phyloP scores from a whole-genome alignment of 352 stramenopile genomes.

The Phytopythium aichiense region DNA sequence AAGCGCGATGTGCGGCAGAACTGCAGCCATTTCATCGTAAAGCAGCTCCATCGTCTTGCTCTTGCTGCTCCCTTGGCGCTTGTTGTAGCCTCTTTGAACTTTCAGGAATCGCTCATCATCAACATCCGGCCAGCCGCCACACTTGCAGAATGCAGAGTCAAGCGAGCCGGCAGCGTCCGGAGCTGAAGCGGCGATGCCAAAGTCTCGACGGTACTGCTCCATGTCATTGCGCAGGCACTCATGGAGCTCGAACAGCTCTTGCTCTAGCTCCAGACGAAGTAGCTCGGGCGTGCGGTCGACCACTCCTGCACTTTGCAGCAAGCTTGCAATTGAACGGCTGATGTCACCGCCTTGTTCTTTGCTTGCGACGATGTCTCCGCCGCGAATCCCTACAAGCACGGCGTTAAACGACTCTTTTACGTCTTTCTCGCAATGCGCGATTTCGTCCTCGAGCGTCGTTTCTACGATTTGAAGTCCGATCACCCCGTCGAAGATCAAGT shows the following conservation, averaged over 20 bases:
- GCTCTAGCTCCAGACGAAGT: conserved; percentile 36
- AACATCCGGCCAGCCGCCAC: conserved; percentile 33
- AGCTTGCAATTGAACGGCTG: conserved; percentile 2
- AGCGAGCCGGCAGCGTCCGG: conserved; percentile 26
- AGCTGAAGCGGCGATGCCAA: conserved; percentile 25
- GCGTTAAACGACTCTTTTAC: conserved; percentile 24
- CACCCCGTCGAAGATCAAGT: conserved; percentile 66
- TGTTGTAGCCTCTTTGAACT: conserved; percentile 44
- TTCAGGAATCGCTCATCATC: conserved; percentile 65
- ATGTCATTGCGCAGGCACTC: conserved; percentile 26
- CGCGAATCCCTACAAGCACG: conserved; percentile 17
- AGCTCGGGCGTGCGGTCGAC: conserved; percentile 33
- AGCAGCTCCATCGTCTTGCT: conserved; percentile 48
- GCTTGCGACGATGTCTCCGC: no score
- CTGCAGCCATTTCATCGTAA: conserved; percentile 50
- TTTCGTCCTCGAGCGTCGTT: conserved; percentile 51
- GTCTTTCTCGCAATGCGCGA: conserved; percentile 31
- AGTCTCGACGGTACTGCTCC: conserved; percentile 30
- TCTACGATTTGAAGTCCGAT: conserved; percentile 70
- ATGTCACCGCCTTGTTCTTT: conserved; percentile 10
- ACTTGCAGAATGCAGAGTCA: conserved; percentile 31
- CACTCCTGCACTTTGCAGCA: neutral
- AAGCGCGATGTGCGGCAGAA: conserved; percentile 33
- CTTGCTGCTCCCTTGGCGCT: conserved; percentile 12
- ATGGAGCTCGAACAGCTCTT: conserved; percentile 29